Evolutionary conservation across 2,329 filamentous ascomycete genomes (phyloP), one percentile per base, ranked within the genome.

Genomic region (Bipolaris cookei): DNA sequence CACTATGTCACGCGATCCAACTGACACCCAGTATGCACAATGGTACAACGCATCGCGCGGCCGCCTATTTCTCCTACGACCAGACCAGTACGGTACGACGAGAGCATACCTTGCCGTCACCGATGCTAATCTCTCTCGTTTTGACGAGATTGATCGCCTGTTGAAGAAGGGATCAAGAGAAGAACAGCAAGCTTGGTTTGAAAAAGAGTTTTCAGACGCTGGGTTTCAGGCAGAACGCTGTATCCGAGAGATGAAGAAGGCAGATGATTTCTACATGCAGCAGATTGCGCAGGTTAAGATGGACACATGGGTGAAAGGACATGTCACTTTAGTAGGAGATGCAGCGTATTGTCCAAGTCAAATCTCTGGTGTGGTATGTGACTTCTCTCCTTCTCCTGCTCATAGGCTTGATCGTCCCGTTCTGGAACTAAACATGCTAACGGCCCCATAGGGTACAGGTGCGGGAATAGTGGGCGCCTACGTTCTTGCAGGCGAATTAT

Each of bases 241-340:
- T 2, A 45, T 82, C 0, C 58, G 71, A 6, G 78, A 65, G 1
- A 78, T 83, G 77, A 64, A 73, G 25, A 66, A 64, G 1, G 65
- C 75, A 0, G 63, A 77, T 0, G 77, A 82, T 52, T 82, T 81
- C 61, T 83, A 82, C 64, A 78, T 76, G 56, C 74, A 79, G 28
- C 73, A 77, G 16, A 65, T 78, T n/a, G 76, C 70, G 5, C 75
- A 79, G 44, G 71, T 80, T 42, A 75, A 73, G 43, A 70, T 79
- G 59, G 59, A 71, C 2, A 49, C 61, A 2, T 78, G 75, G 72
- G 68, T 66, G 1, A 65, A 69, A 16, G 74, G 75, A 6, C 84
- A 77, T 69, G 73, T n/a, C 64, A 72, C 6, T 75, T 54, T 79
- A 3, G 55, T 79, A 1, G 78, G 77, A 5, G 78, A 80, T 58